Percentiles rank a stretch among this genome's conserved stretches.
Conservation (phyloP, 2,329 filamentous ascomycete genomes). For the Monosporascus ibericus region DNA sequence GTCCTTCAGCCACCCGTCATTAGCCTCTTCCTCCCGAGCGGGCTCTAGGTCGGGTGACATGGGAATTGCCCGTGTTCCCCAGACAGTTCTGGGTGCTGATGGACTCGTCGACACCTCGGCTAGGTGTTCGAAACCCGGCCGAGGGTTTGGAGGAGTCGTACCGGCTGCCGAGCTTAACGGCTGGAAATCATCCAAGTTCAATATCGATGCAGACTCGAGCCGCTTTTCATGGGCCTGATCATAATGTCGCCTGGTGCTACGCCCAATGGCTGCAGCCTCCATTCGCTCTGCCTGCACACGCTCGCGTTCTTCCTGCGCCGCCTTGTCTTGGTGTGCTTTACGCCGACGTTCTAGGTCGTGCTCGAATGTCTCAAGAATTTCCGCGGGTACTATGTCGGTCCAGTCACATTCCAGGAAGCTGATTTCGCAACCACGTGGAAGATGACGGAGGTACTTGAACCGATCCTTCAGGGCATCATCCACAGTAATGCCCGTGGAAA, state of each 20-base stretch:
- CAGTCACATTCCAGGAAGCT: conserved; percentile 91
- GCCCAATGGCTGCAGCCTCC: conserved; percentile 63
- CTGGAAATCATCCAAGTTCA: conserved; percentile 59
- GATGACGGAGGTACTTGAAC: conserved; percentile 79
- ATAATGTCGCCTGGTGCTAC: conserved; percentile 36
- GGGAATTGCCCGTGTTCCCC: conserved; percentile 75
- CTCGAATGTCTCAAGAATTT: conserved; percentile 70
- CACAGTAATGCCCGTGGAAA: conserved; percentile 80
- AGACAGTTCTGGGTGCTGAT: conserved; percentile 71
- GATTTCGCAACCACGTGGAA: conserved; percentile 86
- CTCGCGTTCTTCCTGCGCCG: conserved; percentile 79
- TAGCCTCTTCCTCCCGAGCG: conserved; percentile 33
- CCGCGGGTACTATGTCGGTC: conserved; percentile 77
- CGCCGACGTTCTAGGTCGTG: conserved; percentile 70
- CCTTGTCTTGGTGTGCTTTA: conserved; percentile 76
- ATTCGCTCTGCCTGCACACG: conserved; percentile 74
- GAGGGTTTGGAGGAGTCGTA: conserved; percentile 49
- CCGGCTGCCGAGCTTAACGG: conserved; percentile 48
- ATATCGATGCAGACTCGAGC: conserved; percentile 29
- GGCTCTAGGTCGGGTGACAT: conserved; percentile 49
- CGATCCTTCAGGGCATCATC: conserved; percentile 79
- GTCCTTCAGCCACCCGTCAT: conserved; percentile 83
- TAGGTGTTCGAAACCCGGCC: conserved; percentile 59
- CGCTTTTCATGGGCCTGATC: conserved; percentile 34
- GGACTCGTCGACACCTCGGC: conserved; percentile 79